A percentile compares a stretch with the other conserved stretches of the same genome.
Evolutionary conservation across 768 basidiomycete species (phyloP).

Genomic region (Tylopilus felleus): DNA sequence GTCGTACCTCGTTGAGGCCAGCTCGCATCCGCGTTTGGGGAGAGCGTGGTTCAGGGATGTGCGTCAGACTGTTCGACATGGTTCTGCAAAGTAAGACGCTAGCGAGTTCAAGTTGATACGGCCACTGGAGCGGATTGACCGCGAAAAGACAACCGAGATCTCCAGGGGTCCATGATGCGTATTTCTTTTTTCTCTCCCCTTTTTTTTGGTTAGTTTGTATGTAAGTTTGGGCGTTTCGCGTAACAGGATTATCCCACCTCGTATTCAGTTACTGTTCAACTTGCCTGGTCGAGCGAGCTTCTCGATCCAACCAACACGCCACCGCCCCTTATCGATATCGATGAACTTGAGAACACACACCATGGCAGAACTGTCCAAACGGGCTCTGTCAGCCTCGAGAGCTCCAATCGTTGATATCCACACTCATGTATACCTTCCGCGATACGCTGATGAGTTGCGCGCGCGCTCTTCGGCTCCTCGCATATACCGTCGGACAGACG

Average conservation of each 20-base stretch:
- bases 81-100: background rate
- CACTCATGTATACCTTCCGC: conserved; percentile 81
- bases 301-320: conserved; percentile 5
- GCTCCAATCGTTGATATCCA: conserved; percentile 72
- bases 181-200: background rate
- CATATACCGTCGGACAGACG: conserved; percentile 48
- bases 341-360: conserved; percentile 26
- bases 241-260: conserved; percentile 20
- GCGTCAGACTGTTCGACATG: conserved; percentile 3
- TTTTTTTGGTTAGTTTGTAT: conserved; percentile 14
- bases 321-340: conserved; percentile 29
- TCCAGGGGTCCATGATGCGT: conserved; percentile 6
- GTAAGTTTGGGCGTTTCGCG: conserved; percentile 5
- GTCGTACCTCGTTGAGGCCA: conserved; percentile 29
- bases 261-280: background rate
- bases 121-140: background rate
- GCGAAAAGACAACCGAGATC: conserved; percentile 2
- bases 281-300: conserved; percentile 9
- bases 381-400: conserved; percentile 5
- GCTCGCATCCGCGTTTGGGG: conserved; percentile 18
- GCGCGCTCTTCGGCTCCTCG: conserved; percentile 62
- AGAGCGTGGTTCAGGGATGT: conserved; percentile 7
- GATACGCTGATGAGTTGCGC: conserved; percentile 70
- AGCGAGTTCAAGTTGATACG: background rate
- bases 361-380: conserved; percentile 26